Evolutionary conservation across 495 filamentous ascomycete genomes (phyloP), one percentile per base, ranked within the genome.

Genomic region (Penicillium diatomitis): DNA sequence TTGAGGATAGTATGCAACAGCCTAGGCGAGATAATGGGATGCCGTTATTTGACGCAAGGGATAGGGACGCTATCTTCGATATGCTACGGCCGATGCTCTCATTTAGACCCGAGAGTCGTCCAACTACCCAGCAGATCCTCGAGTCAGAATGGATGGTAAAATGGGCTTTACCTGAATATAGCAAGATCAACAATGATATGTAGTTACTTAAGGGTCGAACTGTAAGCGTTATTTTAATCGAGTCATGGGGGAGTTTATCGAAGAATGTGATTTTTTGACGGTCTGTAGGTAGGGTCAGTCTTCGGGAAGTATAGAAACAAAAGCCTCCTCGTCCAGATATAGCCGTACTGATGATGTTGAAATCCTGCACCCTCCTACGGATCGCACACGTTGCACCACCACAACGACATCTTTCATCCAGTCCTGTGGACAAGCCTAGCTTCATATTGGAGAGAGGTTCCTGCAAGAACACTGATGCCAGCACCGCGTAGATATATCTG

Each of bases 121-220:
- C 55, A 11, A 54, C 59, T 52, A 49, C 61, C 2, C 44, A 55
- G 44, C 49, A 66, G 33, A 48, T 70, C 29, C 49, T 71, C 8
- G 50, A 58, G 9, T 65, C 36, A n/a, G 75, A 56, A 57, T 67
- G 56, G 76, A 78, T 61, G 60, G 51, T 51, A 2, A 55, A 49
- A 38, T 63, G 59, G 60, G 60, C 55, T 47, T 38, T 58, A 30
- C 60, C 60, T 36, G 55, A 56, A 37, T 54, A 52, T 12, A 44
- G 44, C 12, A 56, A 56, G 43, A 56, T 49, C 35, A 38, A 38
- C 35, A 38, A 38, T 1, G 35, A 38, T 38, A 7, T 38, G 9
- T 38, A 38, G 35, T 1, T 38, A 38, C 35, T 38, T 7, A 0
- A 8, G 35, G 35, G 35, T 38, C 35, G 35, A 38, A 38, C 35